These are phyloP conservation scores for Cerioporus squamosus DNA, from an alignment of 1,284 basidiomycete species.

Conservation along the genomic window DNA sequence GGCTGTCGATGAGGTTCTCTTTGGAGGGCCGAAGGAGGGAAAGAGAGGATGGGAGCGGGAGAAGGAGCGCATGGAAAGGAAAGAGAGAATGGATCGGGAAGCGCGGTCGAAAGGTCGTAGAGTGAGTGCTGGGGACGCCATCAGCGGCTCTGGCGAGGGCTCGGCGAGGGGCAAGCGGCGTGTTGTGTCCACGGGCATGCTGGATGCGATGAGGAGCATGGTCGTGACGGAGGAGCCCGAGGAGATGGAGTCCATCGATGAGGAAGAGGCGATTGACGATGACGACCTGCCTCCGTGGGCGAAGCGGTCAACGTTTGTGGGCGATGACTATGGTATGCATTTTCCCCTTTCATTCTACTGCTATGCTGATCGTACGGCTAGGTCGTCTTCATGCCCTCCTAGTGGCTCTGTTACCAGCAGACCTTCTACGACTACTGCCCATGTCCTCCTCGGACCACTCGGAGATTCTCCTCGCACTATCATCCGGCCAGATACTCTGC, in stretches of 20 bases:
- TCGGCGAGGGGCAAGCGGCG: constrained; percentile 40
- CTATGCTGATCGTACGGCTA: constrained; percentile 29
- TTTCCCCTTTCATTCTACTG: too few species aligned
- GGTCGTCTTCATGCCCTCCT: constrained; percentile 68
- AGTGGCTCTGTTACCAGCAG: constrained; percentile 43
- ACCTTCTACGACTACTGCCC: constrained; percentile 50
- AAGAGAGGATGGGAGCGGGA: constrained; percentile 61
- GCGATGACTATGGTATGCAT: constrained; percentile 61
- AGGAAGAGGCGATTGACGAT: constrained; percentile 62
- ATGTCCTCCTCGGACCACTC: constrained; percentile 40
- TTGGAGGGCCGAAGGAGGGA: constrained; percentile 57
- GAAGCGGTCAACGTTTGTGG: constrained; percentile 52
- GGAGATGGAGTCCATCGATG: constrained; percentile 50
- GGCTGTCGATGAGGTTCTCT: constrained; percentile 74
- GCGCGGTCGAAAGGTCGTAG: constrained; percentile 46
- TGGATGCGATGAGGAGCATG: constrained; percentile 52
- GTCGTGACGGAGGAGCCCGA: constrained; percentile 64
- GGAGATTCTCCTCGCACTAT: constrained; percentile 59
- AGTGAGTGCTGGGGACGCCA: constrained; percentile 53
- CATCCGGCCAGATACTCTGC: constrained; percentile 83
- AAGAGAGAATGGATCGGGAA: constrained; percentile 36
- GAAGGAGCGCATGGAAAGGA: constrained; percentile 46
- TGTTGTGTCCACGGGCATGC: constrained; percentile 58
- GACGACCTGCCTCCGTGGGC: constrained; percentile 80
- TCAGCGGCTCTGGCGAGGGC: not conserved